Evolutionary conservation across 176 grass and related monocot genomes (phyloP), one percentile per base, ranked within the genome.

Genomic region (Rhynchospora pubera): DNA sequence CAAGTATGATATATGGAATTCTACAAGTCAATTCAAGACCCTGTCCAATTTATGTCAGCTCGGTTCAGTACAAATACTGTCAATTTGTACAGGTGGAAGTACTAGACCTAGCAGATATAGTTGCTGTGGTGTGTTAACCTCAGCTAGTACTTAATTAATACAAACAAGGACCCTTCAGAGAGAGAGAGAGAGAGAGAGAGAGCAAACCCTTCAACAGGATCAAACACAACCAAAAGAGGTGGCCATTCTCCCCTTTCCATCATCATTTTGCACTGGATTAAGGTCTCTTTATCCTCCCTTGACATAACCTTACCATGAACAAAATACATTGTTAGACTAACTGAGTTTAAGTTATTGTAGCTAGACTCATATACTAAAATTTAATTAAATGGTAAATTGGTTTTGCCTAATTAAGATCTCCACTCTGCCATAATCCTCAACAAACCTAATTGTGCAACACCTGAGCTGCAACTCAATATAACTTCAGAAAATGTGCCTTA

Each of bases 161-260:
- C 42, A 9, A 4, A 5, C 21, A 7, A 1, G 9, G 6, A 19
- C 66, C 3, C 66, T 21, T 34, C 18, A 51, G 56, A 82, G n/a
- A n/a, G 79, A 65, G 57, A 44, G n/a, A n/a, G n/a, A n/a, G n/a
- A n/a, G n/a, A n/a, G 53, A 78, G 44, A 43, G 45, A 48, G 21
- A 5, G 44, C 91, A 28, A 24, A 93, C 85, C 92, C 96, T 84
- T 99, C 92, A 1, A 93, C 55, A 8, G 91, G 82, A 82, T 99
- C 96, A 51, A 88, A 91, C 21, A 95, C 92, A 4, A 99, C 92
- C 9, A 87, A 61, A 3, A 99, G 87, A 22, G 96, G 92, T 10
- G 92, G 91, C 64, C 96, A 95, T 65, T 95, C 89, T 23, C 92
- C 96, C 6, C 52, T 85, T 82, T 87, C 89, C 96, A 95, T 87